Base-by-base conservation (phyloP, 257 asterid genomes). In the Parsonsia alboflavescens region DNA sequence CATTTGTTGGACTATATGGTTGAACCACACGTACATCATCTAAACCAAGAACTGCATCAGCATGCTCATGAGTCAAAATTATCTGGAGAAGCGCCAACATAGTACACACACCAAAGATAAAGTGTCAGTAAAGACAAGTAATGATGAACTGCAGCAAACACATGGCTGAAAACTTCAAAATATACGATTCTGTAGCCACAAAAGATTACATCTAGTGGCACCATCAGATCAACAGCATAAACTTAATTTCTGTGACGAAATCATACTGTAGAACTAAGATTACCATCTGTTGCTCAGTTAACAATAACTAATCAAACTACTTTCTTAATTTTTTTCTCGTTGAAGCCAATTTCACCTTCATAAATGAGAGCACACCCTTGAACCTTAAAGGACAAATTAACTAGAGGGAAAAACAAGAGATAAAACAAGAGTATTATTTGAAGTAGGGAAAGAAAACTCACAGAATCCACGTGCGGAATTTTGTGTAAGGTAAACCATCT, bases 41-140 rank as follows among this genome's bases (percentile, higher is more conserved):
- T 86, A 95, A 87, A 78, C 99, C 99, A 79, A 95, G 98, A 87
- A 89, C 89, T 61, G 99, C 98, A 80, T 92, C 99, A 84, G 99
- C 98, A 83, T 95, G 99, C 82, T 92, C 98, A 83, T 95, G 99
- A 75, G 99, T 90, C 84, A 95, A 85, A 84, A 95, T 80, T 76
- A 95, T 87, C 99, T 92, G 95, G 73, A 75, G 44, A 80, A 70
- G 68, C 68, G 77, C 30, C 77, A 81, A 59, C 65, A 76, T 33
- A 57, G 45, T 24, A 28, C 44, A 41, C 52, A 56, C 69, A 63
- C 53, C 52, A 62, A 12, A 17, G 45, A 36, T 16, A 45, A 42
- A 8, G 33, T 10, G n/a, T 17, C 46, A 70, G 45, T 11, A 33
- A 12, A 70, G 48, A 48, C 7, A 46, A 30, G 41, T 21, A 19